Evolutionary conservation across 2,329 filamentous ascomycete genomes (phyloP), one percentile per base, ranked within the genome.

Genomic region (Cladosporium sp.): DNA sequence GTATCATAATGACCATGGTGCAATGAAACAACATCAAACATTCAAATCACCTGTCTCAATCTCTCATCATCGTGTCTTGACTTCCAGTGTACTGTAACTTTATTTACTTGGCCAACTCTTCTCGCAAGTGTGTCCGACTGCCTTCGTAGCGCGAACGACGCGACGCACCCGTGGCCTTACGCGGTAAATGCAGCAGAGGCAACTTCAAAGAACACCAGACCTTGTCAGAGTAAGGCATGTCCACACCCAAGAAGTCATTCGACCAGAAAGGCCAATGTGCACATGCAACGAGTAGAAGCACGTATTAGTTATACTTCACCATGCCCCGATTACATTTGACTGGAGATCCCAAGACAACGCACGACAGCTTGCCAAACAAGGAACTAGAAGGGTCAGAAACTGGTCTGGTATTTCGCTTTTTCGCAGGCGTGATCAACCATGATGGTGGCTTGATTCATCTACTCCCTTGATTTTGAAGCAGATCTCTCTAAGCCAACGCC

Each of bases 1-100:
- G 76, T 78, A 78, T 77, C 75, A 77, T 78, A 78, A 78, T 77
- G 76, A 77, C 72, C 69, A 76, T 76, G 75, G 69, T 76, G 71
- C 75, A 70, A 71, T 59, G 65, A 36, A 32, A 59, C 64, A 55
- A 44, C 44, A 63, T 65, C 49, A 65, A 59, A 66, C 41, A 52
- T 60, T 44, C 64, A 65, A 65, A 65, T 21, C 52, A 55, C 21
- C 18, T 55, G 28, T 21, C 1, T 2, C 15, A n/a, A 21, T 30
- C 34, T 55, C 14, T 14, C 26, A 32, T n/a, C 28, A 47, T 12
- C 18, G n/a, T 55, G 28, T 21, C 52, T 30, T 34, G 28, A 11
- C 30, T 55, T 54, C 30, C n/a, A 21, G 21, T 12, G n/a, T 47
- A 47, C n/a, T 47, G 41, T 21, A 12, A 47, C 38, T 10, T 10